phyloP scores from a whole-genome alignment of 495 filamentous ascomycete species.

The Symbiotaphrina buchneri region DNA sequence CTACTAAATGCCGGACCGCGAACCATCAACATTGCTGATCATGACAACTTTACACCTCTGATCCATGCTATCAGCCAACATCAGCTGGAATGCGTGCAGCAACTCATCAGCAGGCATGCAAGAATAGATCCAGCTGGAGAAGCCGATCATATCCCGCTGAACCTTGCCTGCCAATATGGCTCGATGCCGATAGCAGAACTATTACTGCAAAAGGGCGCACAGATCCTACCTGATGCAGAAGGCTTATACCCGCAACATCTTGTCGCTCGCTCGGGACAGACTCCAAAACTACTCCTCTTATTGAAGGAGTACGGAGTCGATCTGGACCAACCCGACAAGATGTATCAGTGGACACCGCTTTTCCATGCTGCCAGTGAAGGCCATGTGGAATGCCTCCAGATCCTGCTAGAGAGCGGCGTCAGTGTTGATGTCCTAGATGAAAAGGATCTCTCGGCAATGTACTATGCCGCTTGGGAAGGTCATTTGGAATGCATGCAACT shows the following conservation, averaged over 20 bases:
- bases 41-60: slow-evolving; percentile 90
- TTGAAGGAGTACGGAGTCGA: slow-evolving; percentile 77
- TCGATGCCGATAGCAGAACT: slow-evolving; percentile 62
- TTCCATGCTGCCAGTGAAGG: slow-evolving; percentile 96
- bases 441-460: slow-evolving; percentile 83
- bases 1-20: slow-evolving; percentile 34
- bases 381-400: slow-evolving; percentile 65
- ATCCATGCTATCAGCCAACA: slow-evolving; percentile 86
- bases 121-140: slow-evolving; percentile 63
- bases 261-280: slow-evolving; percentile 74
- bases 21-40: slow-evolving; percentile 71
- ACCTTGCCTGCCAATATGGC: slow-evolving; percentile 83
- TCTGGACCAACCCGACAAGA: slow-evolving; percentile 75
- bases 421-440: slow-evolving; percentile 63
- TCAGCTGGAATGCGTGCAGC: slow-evolving; percentile 53
- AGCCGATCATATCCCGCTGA: slow-evolving; percentile 80
- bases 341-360: slow-evolving; percentile 92
- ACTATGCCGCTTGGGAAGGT: slow-evolving; percentile 97
- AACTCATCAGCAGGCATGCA: slow-evolving; percentile 47
- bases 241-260: slow-evolving; percentile 95
- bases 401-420: slow-evolving; percentile 52
- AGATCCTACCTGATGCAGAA: slow-evolving; percentile 77
- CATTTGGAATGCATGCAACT: slow-evolving; percentile 86
- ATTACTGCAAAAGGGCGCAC: slow-evolving; percentile 54
- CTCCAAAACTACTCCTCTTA: slow-evolving; percentile 51